phyloP scores from a whole-genome alignment of 768 basidiomycete genomes.

The Myochromella boudieri region DNA sequence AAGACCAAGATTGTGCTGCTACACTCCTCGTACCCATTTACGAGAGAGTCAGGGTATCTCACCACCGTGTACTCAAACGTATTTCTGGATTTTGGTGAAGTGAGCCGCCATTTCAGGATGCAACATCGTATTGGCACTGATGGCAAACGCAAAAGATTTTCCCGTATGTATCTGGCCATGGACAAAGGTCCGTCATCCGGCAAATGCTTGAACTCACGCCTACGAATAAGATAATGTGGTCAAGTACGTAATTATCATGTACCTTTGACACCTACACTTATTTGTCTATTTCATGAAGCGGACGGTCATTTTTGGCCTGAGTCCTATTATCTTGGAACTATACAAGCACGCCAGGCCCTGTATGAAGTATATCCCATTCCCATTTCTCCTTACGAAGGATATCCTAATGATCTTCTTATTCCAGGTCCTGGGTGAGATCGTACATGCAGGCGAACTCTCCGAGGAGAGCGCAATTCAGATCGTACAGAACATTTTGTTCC shows the following conservation, averaged over 20 bases:
- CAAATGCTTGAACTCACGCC: constrained; percentile 72
- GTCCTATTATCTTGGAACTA: constrained; percentile 64
- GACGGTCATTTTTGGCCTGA: constrained; percentile 81
- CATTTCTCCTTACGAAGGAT: not conserved
- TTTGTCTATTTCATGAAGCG: constrained; percentile 27
- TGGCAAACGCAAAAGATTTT: constrained; percentile 51
- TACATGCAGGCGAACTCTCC: constrained; percentile 48
- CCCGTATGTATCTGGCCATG: constrained; percentile 60
- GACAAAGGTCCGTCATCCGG: constrained; percentile 57
- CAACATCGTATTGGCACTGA: not conserved
- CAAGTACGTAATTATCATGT: constrained; percentile 45
- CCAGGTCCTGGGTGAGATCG: constrained; percentile 57
- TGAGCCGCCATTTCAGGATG: constrained; percentile 27
- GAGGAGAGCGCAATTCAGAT: constrained; percentile 55
- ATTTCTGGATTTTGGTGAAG: constrained; percentile 78
- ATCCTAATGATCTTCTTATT: not conserved
- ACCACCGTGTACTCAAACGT: constrained; percentile 72
- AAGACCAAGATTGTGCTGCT: constrained; percentile 64
- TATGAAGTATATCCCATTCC: constrained; percentile 45
- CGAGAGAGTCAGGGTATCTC: constrained; percentile 76
- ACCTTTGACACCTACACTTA: not conserved
- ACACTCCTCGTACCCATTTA: constrained; percentile 78
- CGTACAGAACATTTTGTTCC: constrained; percentile 58
- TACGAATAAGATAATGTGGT: constrained; percentile 81
- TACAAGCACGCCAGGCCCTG: constrained; percentile 64